A percentile compares a stretch with the other conserved stretches of the same genome.
Conservation (phyloP, 2,329 filamentous ascomycete species). For the Paecilomyces variotii region DNA sequence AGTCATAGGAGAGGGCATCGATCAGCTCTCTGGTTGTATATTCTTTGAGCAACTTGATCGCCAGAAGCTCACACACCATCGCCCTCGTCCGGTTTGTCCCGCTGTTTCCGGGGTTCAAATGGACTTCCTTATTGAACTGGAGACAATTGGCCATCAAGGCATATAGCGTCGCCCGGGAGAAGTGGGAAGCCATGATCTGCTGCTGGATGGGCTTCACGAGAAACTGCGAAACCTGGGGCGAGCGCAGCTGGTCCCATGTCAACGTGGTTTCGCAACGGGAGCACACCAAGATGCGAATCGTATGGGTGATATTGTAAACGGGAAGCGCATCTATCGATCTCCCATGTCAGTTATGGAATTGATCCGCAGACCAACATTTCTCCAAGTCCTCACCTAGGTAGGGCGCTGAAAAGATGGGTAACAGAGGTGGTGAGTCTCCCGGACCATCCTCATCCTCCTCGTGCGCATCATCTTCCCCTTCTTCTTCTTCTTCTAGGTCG, state of each 20-base stretch:
- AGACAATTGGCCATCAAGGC: slow-evolving; percentile 88
- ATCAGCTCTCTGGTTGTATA: slow-evolving; percentile 85
- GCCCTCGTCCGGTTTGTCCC: slow-evolving; percentile 78
- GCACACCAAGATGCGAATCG: slow-evolving; percentile 76
- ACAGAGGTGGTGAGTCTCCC: slow-evolving; percentile 43
- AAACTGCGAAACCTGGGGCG: slow-evolving; percentile 94
- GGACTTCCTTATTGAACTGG: slow-evolving; percentile 83
- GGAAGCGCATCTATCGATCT: slow-evolving; percentile 63
- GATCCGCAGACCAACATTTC: not conserved
- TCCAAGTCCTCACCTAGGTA: slow-evolving; percentile 55
- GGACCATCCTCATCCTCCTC: slow-evolving; percentile 35
- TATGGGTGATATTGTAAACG: slow-evolving; percentile 83
- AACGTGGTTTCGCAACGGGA: slow-evolving; percentile 84
- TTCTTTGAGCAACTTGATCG: slow-evolving; percentile 82
- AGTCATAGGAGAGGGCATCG: slow-evolving; percentile 90
- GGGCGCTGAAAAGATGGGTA: slow-evolving; percentile 73
- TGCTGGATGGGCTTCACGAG: slow-evolving; percentile 92
- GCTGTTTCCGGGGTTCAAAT: slow-evolving; percentile 72
- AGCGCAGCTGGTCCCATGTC: slow-evolving; percentile 89
- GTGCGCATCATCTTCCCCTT: slow-evolving; percentile 27
- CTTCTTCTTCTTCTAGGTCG: slow-evolving; percentile 28
- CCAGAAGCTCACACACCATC: slow-evolving; percentile 81
- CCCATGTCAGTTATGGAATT: not conserved
- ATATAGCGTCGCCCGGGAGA: slow-evolving; percentile 79
- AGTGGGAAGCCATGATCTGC: slow-evolving; percentile 73